phyloP scores from a whole-genome alignment of 352 stramenopile species.

The Saprolegnia diclina region DNA sequence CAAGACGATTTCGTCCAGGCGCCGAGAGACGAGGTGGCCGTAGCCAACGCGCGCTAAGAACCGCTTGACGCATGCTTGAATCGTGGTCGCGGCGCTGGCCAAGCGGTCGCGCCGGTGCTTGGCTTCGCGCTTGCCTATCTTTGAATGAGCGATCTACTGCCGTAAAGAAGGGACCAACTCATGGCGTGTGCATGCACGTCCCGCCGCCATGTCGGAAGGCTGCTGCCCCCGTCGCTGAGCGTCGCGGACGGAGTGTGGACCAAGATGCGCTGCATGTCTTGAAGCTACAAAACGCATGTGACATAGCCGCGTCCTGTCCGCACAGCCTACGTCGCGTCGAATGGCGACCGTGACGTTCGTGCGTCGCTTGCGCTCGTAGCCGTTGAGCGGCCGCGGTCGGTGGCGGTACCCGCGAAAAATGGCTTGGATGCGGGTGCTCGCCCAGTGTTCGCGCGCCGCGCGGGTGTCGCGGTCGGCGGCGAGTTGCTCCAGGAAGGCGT shows the following conservation, averaged over 20 bases:
- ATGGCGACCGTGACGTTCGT: constrained; percentile 39
- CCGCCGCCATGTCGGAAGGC: constrained; percentile 38
- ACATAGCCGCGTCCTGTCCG: background rate
- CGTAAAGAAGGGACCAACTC: background rate
- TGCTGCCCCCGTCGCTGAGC: constrained; percentile 6
- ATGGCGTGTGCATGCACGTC: constrained; percentile 39
- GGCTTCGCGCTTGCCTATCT: constrained; percentile 37
- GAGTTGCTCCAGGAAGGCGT: constrained; percentile 58
- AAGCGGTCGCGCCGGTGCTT: constrained; percentile 39
- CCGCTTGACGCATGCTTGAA: constrained; percentile 46
- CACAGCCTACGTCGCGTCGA: constrained; percentile 34
- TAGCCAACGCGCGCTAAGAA: constrained; percentile 49
- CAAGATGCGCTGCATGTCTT: constrained; percentile 43
- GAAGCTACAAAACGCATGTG: constrained; percentile 35
- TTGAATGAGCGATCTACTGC: background rate
- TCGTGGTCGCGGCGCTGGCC: constrained; percentile 37
- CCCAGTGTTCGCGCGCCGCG: constrained; percentile 44
- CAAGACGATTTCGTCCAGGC: constrained; percentile 43
- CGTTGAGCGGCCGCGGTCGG: constrained; percentile 36
- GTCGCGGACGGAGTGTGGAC: constrained; percentile 5
- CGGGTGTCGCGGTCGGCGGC: constrained; percentile 47
- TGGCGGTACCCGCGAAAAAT: constrained; percentile 47
- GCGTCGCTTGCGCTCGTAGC: constrained; percentile 40
- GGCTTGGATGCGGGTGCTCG: constrained; percentile 57
- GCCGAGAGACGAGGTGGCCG: constrained; percentile 35